Conservation (phyloP, 495 filamentous ascomycete genomes). For the Neurospora sp. region DNA sequence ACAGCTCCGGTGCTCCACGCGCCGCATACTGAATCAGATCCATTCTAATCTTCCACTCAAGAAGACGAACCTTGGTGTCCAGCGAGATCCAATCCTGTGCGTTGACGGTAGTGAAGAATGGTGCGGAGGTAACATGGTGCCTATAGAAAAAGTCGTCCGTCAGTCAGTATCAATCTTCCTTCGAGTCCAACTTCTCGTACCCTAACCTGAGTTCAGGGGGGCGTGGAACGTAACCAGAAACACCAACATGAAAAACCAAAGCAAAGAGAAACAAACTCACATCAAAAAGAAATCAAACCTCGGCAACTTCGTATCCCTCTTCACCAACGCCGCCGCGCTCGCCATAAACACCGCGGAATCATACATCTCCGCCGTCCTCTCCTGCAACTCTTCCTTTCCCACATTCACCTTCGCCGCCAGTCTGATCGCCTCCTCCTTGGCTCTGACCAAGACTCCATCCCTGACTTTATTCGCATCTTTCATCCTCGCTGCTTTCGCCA, state of each 20-base stretch:
- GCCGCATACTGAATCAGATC: constrained; percentile 61
- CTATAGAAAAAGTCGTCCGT: constrained; percentile 8
- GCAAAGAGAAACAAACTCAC: constrained; percentile 17
- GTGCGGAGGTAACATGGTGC: constrained; percentile 33
- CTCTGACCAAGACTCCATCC: constrained; percentile 55
- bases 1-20: constrained; percentile 43
- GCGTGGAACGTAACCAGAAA: background rate
- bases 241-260: too few relatives aligned
- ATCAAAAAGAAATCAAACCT: constrained; percentile 82
- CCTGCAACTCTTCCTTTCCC: constrained; percentile 48
- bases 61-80: constrained; percentile 48
- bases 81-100: constrained; percentile 28
- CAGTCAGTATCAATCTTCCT: background rate
- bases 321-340: constrained; percentile 36
- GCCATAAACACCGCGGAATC: constrained; percentile 57
- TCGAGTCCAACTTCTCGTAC: background rate
- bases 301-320: constrained; percentile 46
- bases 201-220: background rate
- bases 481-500: constrained; percentile 39
- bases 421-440: constrained; percentile 50
- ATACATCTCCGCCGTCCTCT: constrained; percentile 67
- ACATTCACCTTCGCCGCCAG: constrained; percentile 47
- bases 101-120: constrained; percentile 32
- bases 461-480: constrained; percentile 52
- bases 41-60: constrained; percentile 67